Evolutionary conservation across 345 rosid species (phyloP).

Genomic region (Brassica juncea): DNA sequence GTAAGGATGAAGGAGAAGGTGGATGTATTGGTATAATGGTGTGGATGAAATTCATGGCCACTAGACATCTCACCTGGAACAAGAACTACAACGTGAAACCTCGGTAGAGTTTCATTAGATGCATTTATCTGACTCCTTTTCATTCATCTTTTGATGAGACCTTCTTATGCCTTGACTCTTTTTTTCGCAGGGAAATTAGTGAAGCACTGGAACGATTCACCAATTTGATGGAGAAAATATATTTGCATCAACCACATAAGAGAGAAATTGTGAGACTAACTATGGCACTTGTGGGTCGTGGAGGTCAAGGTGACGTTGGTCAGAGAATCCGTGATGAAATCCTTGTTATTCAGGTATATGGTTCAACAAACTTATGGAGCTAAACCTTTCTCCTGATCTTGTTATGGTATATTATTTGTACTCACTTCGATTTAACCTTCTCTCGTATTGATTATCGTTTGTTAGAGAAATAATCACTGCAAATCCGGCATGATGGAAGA

Average conservation of each 20-base stretch:
- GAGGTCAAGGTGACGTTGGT: conserved; percentile 99
- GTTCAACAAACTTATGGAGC: conserved; percentile 5
- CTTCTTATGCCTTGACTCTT: not conserved
- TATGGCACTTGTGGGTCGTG: conserved; percentile 93
- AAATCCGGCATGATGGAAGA: conserved; percentile 99
- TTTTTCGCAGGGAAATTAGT: conserved; percentile 78
- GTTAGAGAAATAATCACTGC: conserved; percentile 87
- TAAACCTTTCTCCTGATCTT: not conserved
- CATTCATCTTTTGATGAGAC: not conserved
- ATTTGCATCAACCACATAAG: conserved; percentile 51
- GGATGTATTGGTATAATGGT: conserved; percentile 89
- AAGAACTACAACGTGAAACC: conserved; percentile 99
- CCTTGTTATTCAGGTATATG: conserved; percentile 83
- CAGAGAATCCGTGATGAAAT: conserved; percentile 98
- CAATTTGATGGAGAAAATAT: conserved; percentile 67
- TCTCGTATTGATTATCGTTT: not conserved
- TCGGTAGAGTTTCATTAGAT: conserved; percentile 51
- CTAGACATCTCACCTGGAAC: conserved; percentile 96
- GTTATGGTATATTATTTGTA: not conserved
- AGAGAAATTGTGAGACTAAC: conserved; percentile 78
- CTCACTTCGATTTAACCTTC: not conserved
- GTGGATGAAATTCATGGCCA: conserved; percentile 99
- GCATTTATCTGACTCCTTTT: not conserved
- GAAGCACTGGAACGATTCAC: conserved; percentile 92
- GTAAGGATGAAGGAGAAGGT: conserved; percentile 64